Base-by-base conservation (phyloP, 768 basidiomycete genomes). In the Steccherinum ochraceum region DNA sequence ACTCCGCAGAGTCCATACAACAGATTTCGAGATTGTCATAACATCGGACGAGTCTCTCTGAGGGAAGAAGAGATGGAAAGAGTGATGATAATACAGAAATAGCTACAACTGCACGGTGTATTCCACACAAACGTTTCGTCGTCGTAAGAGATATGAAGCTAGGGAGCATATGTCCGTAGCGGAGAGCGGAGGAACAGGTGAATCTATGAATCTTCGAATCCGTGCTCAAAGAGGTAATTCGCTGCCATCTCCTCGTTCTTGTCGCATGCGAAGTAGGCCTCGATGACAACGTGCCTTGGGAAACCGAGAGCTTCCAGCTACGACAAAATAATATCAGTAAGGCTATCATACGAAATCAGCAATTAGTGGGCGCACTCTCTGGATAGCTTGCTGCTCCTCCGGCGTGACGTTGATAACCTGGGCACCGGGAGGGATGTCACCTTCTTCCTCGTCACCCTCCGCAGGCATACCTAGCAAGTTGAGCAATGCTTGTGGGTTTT, bases 201-300 rank as follows among this genome's bases (percentile, higher is more conserved):
- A 16, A 35, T 35, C 55, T 55, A 62, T 23, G 55, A 68, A 48
- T 78, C 83, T 1, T 81, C 83, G 60, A 82, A 84, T 24, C 73
- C 72, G 50, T 69, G 61, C 58, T 95, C 93, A 56, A 97, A 94
- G 59, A 97, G 67, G 60, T 85, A 95, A 63, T 96, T 96, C 12
- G 95, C 96, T 7, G 96, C 93, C 18, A 94, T 70, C 63, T 97
- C 93, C 69, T 98, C 96, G 63, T 98, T 93, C 78, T 90, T 93
- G 66, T 93, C 96, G 67, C 94, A 97, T 1, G 85, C 89, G 63
- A 95, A 80, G 69, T 89, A 99, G 1, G 96, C 96, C 67, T 97
- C 81, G 27, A 94, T 70, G n/a, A 77, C 95, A 0, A 73, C 72
- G 41, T 93, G 76, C 39, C 91, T 79, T 16, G 89, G 67, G 67